Evolutionary conservation across 805 yeast genomes (phyloP).

Genomic region (Hermanozyma aechmeae): DNA sequence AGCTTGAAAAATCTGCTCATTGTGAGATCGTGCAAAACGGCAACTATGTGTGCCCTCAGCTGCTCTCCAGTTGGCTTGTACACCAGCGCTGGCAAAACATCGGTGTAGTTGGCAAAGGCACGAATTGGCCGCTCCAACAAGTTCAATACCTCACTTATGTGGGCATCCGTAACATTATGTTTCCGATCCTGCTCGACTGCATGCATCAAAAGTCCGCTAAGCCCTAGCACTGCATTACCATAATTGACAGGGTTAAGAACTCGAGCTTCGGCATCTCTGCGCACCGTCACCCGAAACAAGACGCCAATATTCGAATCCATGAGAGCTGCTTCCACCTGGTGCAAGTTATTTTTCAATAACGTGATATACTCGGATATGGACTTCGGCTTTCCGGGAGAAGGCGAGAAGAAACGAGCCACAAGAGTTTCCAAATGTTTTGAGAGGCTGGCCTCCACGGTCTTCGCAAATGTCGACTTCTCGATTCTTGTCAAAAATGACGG

Average conservation of each 20-base stretch:
- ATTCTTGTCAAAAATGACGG: neutral
- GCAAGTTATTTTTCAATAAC: neutral
- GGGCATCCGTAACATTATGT: slow-evolving; percentile 40
- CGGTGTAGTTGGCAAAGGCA: slow-evolving; percentile 27
- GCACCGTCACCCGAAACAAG: slow-evolving; percentile 28
- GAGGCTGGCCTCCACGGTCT: slow-evolving; percentile 1
- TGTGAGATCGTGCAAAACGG: slow-evolving; percentile 53
- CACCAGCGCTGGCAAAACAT: slow-evolving; percentile 35
- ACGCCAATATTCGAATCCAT: slow-evolving; percentile 27
- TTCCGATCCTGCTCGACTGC: slow-evolving; percentile 58
- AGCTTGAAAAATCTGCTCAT: slow-evolving; percentile 56
- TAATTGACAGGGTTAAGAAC: slow-evolving; percentile 48
- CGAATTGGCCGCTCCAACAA: slow-evolving; percentile 51
- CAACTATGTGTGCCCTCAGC: slow-evolving; percentile 30
- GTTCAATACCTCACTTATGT: slow-evolving; percentile 50
- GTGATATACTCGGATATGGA: neutral
- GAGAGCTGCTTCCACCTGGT: too few species aligned
- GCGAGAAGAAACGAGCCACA: slow-evolving; percentile 1
- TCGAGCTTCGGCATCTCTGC: slow-evolving; percentile 51
- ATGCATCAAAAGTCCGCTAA: slow-evolving; percentile 48
- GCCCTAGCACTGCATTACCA: slow-evolving; percentile 56
- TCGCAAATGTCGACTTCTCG: slow-evolving; percentile 1
- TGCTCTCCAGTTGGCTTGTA: slow-evolving; percentile 16
- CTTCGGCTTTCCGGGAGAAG: slow-evolving; percentile 1
- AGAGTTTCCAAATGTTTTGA: neutral